Conservation (phyloP, 1,284 basidiomycete genomes). For the Trichosporon inkin region DNA sequence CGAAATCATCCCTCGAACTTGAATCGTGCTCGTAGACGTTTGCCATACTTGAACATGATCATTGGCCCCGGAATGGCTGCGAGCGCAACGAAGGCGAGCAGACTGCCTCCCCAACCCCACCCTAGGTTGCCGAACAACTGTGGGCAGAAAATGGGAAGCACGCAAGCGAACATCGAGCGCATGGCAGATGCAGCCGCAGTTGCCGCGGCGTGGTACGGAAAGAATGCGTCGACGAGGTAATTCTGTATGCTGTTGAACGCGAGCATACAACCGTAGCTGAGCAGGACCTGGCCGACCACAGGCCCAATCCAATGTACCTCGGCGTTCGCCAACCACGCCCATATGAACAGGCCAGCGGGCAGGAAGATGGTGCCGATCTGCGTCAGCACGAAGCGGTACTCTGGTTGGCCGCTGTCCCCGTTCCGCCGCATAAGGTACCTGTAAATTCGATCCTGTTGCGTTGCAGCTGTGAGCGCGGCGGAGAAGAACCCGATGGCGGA, state of each 20-base stretch:
- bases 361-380: slow-evolving; percentile 53
- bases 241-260: slow-evolving; percentile 51
- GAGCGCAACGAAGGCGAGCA: slow-evolving; percentile 48
- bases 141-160: slow-evolving; percentile 51
- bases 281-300: slow-evolving; percentile 38
- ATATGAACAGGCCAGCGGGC: slow-evolving; percentile 51
- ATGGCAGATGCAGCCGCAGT: slow-evolving; percentile 47
- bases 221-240: slow-evolving; percentile 52
- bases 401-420: slow-evolving; percentile 44
- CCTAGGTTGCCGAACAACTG: slow-evolving; percentile 51
- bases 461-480: slow-evolving; percentile 46
- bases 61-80: slow-evolving; percentile 50
- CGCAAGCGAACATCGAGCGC: slow-evolving; percentile 47
- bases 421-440: slow-evolving; percentile 34
- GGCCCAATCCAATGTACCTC: slow-evolving; percentile 50
- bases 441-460: slow-evolving; percentile 52
- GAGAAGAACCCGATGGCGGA: slow-evolving; percentile 50
- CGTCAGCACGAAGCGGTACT: slow-evolving; percentile 50
- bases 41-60: slow-evolving; percentile 50
- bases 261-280: slow-evolving; percentile 47
- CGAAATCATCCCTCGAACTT: slow-evolving; percentile 29
- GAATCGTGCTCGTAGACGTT: slow-evolving; percentile 44
- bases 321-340: slow-evolving; percentile 46
- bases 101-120: slow-evolving; percentile 51
- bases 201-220: slow-evolving; percentile 53